These are phyloP conservation scores for Candida khao-thaluensis DNA, from an alignment of 805 yeast species.

Conservation along the genomic window DNA sequence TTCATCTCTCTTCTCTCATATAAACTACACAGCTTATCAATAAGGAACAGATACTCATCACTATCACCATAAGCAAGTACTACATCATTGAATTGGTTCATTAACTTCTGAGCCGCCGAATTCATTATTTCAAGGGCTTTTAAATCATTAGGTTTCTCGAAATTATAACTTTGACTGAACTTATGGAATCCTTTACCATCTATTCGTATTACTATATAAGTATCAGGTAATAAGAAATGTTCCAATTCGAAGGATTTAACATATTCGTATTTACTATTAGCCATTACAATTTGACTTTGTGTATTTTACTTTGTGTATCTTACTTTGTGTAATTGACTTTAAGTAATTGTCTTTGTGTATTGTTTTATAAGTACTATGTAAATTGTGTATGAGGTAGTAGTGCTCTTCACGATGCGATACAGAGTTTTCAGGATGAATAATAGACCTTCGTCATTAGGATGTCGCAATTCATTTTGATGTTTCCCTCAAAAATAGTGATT, in stretches of 20 bases:
- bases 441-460: not conserved
- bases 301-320: not conserved
- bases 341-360: no score
- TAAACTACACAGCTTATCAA: constrained; percentile 59
- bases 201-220: constrained; percentile 78
- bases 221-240: constrained; percentile 68
- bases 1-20: constrained; percentile 85
- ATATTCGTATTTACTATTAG: constrained; percentile 84
- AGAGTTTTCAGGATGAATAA: not conserved
- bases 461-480: no score
- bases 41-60: constrained; percentile 87
- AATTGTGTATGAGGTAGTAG: no score
- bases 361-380: no score
- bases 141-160: constrained; percentile 84
- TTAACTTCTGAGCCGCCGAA: constrained; percentile 65
- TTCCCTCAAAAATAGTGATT: no score
- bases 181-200: constrained; percentile 96
- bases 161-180: constrained; percentile 69
- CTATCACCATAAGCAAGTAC: constrained; percentile 89
- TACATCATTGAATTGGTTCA: constrained; percentile 67
- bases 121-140: constrained; percentile 81
- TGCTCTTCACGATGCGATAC: no score
- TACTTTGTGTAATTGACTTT: not conserved
- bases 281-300: constrained; percentile 47
- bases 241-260: constrained; percentile 80